Evolutionary conservation across 2,329 filamentous ascomycete species (phyloP).

Genomic region (Diaporthe helianthi): DNA sequence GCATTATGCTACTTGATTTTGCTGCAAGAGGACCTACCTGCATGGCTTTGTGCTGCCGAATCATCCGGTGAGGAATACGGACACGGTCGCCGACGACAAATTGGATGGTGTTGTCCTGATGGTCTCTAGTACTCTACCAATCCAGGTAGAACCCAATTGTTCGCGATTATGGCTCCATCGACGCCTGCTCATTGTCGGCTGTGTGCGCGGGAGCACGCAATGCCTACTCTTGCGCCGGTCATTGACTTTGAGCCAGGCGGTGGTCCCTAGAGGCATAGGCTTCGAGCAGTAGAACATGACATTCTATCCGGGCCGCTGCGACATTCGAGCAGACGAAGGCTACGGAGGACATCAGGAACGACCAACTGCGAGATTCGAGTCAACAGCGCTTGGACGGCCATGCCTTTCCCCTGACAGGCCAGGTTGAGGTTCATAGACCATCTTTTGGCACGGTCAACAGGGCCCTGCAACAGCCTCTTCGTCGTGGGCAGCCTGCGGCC

Average conservation of each 20-base stretch:
- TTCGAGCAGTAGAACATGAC: not conserved
- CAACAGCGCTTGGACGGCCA: constrained; percentile 3
- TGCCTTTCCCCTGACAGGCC: not conserved
- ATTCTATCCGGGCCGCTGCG: not conserved
- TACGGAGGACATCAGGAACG: not conserved
- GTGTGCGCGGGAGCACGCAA: not conserved
- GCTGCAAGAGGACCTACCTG: not conserved
- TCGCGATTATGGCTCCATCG: not conserved
- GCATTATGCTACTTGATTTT: not conserved
- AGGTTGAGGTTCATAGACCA: not conserved
- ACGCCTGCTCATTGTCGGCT: not conserved
- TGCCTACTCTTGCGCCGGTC: not conserved
- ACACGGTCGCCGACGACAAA: not conserved
- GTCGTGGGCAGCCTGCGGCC: not conserved
- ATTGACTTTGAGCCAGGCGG: not conserved
- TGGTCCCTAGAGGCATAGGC: not conserved
- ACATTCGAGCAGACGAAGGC: not conserved
- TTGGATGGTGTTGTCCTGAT: not conserved
- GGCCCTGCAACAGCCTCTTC: not conserved
- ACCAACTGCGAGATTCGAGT: not conserved
- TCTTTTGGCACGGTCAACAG: not conserved
- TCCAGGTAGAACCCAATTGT: not conserved
- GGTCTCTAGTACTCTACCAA: not conserved
- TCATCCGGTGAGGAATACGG: not conserved
- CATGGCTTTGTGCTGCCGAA: not conserved